Evolutionary conservation across 345 rosid genomes (phyloP).

Genomic region (Euphorbia pulcherrima): DNA sequence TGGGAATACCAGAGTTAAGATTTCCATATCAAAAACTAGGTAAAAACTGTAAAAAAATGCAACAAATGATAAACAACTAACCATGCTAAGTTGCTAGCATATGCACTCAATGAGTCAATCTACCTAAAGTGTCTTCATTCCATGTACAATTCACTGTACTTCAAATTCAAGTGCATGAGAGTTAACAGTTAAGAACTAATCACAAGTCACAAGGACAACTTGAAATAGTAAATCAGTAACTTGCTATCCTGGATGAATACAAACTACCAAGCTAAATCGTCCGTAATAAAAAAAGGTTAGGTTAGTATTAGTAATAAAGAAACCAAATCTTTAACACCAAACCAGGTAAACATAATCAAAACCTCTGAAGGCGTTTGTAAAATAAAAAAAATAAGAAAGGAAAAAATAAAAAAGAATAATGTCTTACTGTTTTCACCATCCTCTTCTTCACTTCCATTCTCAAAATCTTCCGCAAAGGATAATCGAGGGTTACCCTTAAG

Average conservation of each 20-base stretch:
- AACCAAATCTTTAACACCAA: not conserved
- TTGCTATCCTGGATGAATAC: too few species aligned
- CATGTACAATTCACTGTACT: not conserved
- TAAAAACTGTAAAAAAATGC: not conserved
- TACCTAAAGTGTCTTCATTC: not conserved
- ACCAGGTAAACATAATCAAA: not conserved
- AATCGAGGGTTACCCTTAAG: constrained; percentile 65
- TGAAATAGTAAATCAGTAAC: too few species aligned
- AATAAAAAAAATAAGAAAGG: not conserved
- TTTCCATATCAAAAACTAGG: not conserved
- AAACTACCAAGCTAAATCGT: too few species aligned
- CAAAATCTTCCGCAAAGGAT: constrained; percentile 84
- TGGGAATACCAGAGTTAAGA: not conserved
- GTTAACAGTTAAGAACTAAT: not conserved
- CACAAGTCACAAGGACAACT: not conserved
- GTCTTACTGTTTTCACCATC: constrained; percentile 48
- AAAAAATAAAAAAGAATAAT: not conserved
- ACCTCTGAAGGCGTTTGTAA: constrained; percentile 6
- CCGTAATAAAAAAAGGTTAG: too few species aligned
- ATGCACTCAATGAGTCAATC: not conserved
- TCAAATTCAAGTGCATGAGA: not conserved
- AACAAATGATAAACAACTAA: not conserved
- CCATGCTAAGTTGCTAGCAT: not conserved
- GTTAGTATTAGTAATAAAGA: too few species aligned
- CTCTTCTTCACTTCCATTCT: constrained; percentile 73